Percentiles rank a stretch among this genome's conserved stretches.
Evolutionary conservation across 176 grass and related monocot species (phyloP).

Genomic region (Triticum monococcum): DNA sequence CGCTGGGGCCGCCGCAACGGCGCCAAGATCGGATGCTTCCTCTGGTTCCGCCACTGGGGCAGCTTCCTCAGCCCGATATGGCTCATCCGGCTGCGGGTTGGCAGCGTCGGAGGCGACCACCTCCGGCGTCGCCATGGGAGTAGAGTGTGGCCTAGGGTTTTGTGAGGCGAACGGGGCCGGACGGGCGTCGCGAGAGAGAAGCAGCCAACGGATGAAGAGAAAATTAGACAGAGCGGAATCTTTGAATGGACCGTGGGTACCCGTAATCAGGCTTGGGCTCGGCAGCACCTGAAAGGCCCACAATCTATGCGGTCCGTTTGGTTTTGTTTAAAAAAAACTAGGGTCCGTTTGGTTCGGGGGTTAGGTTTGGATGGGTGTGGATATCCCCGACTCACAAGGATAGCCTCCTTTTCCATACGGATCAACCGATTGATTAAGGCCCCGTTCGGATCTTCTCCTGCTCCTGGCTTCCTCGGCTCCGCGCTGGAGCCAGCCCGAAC

Average conservation of each 20-base stretch:
- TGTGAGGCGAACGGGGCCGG: background rate
- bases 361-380: no score
- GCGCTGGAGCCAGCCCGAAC: no score
- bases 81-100: background rate
- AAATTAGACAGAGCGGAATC: background rate
- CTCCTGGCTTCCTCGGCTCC: no score
- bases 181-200: conserved; percentile 12
- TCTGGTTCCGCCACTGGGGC: background rate
- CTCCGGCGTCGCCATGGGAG: conserved; percentile 39
- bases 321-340: no score
- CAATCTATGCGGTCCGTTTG: background rate
- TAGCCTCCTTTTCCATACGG: no score
- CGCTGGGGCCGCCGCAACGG: background rate
- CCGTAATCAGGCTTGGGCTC: background rate
- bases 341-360: no score
- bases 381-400: no score
- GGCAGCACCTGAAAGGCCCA: background rate
- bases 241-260: background rate
- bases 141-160: conserved; percentile 47
- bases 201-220: background rate
- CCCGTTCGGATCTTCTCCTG: no score
- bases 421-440: no score
- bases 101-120: conserved; percentile 26
- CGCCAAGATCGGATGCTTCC: conserved; percentile 11
- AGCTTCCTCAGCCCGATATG: background rate